A percentile compares a stretch with the other conserved stretches of the same genome.
Evolutionary conservation across 768 basidiomycete species (phyloP).

Genomic region (Panellus pusillus): DNA sequence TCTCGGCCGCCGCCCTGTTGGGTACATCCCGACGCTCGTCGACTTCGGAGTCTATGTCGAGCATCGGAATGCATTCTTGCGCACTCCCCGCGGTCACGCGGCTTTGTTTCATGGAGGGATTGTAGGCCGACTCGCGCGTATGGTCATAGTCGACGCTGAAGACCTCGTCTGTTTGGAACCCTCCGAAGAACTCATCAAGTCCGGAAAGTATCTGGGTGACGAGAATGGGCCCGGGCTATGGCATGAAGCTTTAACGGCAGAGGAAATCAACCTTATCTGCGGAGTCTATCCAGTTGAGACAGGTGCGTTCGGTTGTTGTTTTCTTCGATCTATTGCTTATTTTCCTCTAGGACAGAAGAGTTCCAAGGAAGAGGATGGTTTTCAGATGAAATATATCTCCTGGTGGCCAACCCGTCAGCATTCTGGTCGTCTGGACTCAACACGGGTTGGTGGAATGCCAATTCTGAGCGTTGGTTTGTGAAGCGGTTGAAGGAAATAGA

Average conservation of each 20-base stretch:
- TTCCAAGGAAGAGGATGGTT: background rate
- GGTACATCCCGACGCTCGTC: slow-evolving; percentile 5
- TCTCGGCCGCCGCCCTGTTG: background rate
- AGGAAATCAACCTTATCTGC: slow-evolving; percentile 13
- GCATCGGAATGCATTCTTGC: slow-evolving; percentile 7
- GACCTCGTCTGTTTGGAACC: slow-evolving; percentile 2
- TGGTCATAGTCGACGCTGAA: background rate
- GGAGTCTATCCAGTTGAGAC: slow-evolving; percentile 16
- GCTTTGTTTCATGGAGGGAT: slow-evolving; percentile 15
- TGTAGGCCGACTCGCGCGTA: slow-evolving; percentile 10
- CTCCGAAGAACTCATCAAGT: slow-evolving; percentile 5
- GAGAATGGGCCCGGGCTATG: slow-evolving; percentile 1
- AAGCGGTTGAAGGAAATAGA: slow-evolving; percentile 10
- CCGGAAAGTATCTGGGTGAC: background rate
- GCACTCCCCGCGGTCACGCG: slow-evolving; percentile 6
- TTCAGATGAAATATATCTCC: slow-evolving; percentile 10
- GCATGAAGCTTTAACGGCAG: background rate
- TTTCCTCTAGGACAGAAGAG: slow-evolving; percentile 9
- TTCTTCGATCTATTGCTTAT: slow-evolving; percentile 1
- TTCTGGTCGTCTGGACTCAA: slow-evolving; percentile 11
- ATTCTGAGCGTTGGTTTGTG: slow-evolving; percentile 14
- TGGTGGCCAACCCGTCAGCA: slow-evolving; percentile 15
- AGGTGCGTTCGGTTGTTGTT: background rate
- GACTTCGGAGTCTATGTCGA: slow-evolving; percentile 10
- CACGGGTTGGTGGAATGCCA: slow-evolving; percentile 15